phyloP scores from a whole-genome alignment of 768 basidiomycete genomes.

The Lactifluus pinguis region DNA sequence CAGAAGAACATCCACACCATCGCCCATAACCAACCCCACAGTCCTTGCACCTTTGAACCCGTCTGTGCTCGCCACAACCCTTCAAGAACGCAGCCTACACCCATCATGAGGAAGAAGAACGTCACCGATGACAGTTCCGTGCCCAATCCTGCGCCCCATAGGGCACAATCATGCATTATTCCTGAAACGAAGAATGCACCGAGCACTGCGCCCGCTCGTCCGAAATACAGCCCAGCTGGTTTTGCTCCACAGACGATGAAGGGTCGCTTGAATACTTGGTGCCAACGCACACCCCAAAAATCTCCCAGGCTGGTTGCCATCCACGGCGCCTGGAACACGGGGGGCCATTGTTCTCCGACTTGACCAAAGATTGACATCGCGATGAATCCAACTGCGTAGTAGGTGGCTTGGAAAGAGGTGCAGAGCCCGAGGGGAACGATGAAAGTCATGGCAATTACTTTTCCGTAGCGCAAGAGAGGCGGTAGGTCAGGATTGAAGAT shows the following conservation, averaged over 20 bases:
- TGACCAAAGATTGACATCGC: constrained; percentile 11
- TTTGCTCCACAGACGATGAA: constrained; percentile 46
- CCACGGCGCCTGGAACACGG: constrained; percentile 52
- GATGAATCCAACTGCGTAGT: constrained; percentile 11
- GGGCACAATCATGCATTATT: constrained; percentile 17
- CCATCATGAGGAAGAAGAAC: constrained; percentile 19
- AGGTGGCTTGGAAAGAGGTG: constrained; percentile 12
- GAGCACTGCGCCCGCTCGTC: constrained; percentile 9
- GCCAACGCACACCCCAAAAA: constrained; percentile 62
- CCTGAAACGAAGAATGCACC: constrained; percentile 18
- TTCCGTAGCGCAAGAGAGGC: constrained; percentile 27
- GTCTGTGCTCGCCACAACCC: constrained; percentile 8
- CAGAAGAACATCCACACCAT: constrained; percentile 12
- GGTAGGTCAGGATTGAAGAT: constrained; percentile 31
- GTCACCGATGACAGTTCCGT: constrained; percentile 11
- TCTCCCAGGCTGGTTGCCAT: constrained; percentile 45
- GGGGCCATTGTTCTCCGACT: constrained; percentile 47
- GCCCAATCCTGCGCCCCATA: constrained; percentile 11
- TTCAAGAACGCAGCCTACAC: constrained; percentile 11
- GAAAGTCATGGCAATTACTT: constrained; percentile 18
- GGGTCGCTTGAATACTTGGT: constrained; percentile 51
- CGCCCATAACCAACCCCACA: constrained; percentile 15
- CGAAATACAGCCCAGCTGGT: constrained; percentile 23
- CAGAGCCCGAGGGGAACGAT: constrained; percentile 11
- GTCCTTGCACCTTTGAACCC: constrained; percentile 9